These are phyloP conservation scores for Paraconiothyrium brasiliense DNA, from an alignment of 2,329 filamentous ascomycete genomes.

Conservation along the genomic window DNA sequence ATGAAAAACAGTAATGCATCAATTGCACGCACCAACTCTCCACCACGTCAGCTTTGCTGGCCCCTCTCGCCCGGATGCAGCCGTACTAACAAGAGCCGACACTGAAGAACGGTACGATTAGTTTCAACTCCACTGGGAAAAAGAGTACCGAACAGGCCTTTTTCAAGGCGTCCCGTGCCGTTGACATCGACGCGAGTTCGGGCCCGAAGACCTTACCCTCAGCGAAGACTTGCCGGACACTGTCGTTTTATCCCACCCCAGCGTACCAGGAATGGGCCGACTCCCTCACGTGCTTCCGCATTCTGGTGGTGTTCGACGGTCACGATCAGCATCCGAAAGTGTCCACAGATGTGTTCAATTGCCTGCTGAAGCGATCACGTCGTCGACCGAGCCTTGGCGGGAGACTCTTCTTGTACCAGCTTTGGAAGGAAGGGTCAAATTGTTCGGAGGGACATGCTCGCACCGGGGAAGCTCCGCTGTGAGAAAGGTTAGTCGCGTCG, in stretches of 20 bases:
- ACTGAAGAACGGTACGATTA: background rate
- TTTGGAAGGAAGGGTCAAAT: background rate
- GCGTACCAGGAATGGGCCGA: no score
- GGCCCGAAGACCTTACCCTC: background rate
- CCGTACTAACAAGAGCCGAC: background rate
- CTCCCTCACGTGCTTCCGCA: no score
- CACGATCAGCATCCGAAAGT: background rate
- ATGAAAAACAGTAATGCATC: constrained; percentile 6
- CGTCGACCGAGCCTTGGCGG: background rate
- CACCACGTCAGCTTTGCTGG: background rate
- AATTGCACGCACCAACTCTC: background rate
- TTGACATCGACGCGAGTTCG: background rate
- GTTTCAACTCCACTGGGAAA: background rate
- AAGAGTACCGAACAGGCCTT: background rate
- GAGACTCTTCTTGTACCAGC: background rate
- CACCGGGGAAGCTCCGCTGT: background rate
- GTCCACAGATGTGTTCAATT: no score
- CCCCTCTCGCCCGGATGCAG: background rate
- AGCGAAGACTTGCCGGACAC: background rate
- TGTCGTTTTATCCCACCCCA: background rate
- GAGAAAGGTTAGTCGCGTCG: background rate
- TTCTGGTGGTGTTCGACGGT: background rate
- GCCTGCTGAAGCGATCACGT: no score
- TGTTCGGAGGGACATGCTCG: background rate
- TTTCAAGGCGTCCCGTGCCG: background rate